Base-by-base conservation (phyloP, 345 rosid genomes). In the Ceriops zippeliana region DNA sequence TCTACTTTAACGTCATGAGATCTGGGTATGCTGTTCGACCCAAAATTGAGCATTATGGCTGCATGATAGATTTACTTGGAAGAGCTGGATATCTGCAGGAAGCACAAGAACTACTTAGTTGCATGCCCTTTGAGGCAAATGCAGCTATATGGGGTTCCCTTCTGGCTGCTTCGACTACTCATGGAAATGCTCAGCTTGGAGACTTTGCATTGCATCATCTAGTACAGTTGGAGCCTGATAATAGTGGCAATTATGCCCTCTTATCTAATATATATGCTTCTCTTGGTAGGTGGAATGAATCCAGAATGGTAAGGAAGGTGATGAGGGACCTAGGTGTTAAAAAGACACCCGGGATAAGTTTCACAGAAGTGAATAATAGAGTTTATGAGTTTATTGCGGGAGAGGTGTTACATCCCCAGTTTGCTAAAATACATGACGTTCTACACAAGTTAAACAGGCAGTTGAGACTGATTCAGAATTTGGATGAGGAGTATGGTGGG, bases 61-160 rank as follows among this genome's bases (percentile, higher is more conserved):
- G 98, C 75, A 51, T 87, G 86, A 74, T 88, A 8, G 87, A 88
- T 78, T 82, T 89, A 61, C 85, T 86, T 8, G 90, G 89, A 24
- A 89, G 89, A 66, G 90, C 84, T 37, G 90, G 91, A 52, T 75
- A 66, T 57, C 89, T 92, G 49, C 61, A 52, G 24, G 93, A 87
- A 73, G 96, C 96, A 5, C 67, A 68, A 66, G 71, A 79, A 76
- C 74, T 87, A 61, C 52, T 79, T 35, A 66, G 47, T 60, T 61
- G 21, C 28, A 90, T 90, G 96, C 91, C 98, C 17, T 85, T 81
- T 62, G 81, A 85, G 73, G 80, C 89, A 8, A 89, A 83, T 67
- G 90, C 90, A 5, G 85, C 95, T 54, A 81, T 89, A 69, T 90
- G 96, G 93, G 96, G 91, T 49, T 87, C 96, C 30, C 85, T 90